phyloP scores from a whole-genome alignment of 805 yeast genomes.

The Lipomyces chichibuensis region DNA sequence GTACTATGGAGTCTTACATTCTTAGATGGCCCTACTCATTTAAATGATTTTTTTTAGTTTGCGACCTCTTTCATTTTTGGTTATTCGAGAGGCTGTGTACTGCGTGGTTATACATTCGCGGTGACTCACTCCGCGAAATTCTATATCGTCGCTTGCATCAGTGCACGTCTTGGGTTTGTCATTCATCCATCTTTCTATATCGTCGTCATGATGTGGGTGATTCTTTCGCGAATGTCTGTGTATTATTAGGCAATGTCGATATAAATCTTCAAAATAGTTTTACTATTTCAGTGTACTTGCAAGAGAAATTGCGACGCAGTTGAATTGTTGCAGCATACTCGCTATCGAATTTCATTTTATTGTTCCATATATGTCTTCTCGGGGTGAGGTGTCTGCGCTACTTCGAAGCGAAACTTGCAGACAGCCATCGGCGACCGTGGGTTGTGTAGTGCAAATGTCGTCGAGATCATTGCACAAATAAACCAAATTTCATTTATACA shows the following conservation, averaged over 20 bases:
- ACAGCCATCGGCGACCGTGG: no score
- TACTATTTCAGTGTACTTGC: no score
- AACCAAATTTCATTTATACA: background rate
- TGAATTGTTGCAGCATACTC: no score
- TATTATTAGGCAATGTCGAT: background rate
- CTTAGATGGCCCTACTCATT: background rate
- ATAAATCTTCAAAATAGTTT: background rate
- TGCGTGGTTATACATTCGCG: background rate
- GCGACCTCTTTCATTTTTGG: background rate
- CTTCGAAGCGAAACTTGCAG: no score
- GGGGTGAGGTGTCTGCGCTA: no score
- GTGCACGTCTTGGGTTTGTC: background rate
- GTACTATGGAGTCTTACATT: background rate
- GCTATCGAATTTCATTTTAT: no score
- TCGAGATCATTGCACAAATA: no score
- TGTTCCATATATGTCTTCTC: no score
- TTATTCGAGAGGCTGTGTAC: background rate
- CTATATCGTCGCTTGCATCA: background rate
- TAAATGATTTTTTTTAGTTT: background rate
- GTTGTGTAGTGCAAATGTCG: no score
- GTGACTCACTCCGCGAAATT: background rate
- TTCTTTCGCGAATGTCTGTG: background rate
- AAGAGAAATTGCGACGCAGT: no score
- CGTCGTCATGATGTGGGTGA: background rate
- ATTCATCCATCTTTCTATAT: background rate